Conservation (phyloP, 805 yeast species). For the Zygoascus biomembranicola region DNA sequence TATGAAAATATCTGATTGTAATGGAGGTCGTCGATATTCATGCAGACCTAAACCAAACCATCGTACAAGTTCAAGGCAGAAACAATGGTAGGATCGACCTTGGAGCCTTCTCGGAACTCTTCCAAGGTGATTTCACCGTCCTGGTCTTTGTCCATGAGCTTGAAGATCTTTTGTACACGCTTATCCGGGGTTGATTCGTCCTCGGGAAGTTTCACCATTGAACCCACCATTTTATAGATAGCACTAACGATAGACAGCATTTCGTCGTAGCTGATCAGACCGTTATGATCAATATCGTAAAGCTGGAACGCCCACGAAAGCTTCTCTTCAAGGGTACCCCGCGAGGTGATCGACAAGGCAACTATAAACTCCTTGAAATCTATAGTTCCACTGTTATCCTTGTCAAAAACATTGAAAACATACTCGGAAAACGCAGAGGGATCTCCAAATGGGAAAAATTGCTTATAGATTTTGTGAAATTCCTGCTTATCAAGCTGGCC, state of each 20-base stretch:
- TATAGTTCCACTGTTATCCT: conserved; percentile 67
- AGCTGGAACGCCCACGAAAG: conserved; percentile 82
- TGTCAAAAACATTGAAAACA: conserved; percentile 83
- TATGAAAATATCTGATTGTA: not conserved
- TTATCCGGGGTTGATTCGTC: conserved; percentile 91
- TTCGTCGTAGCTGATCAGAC: conserved; percentile 67
- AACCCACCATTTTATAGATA: conserved; percentile 91
- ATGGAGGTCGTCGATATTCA: not conserved
- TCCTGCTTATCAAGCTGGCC: conserved; percentile 84
- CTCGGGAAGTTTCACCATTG: conserved; percentile 79
- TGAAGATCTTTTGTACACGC: conserved; percentile 75
- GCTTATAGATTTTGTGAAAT: conserved; percentile 85
- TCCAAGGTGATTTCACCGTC: conserved; percentile 66
- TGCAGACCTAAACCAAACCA: conserved; percentile 49
- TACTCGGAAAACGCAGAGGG: conserved; percentile 85
- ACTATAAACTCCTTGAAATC: conserved; percentile 90
- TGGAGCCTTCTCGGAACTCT: conserved; percentile 77
- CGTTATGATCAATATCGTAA: conserved; percentile 77
- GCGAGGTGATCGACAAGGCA: conserved; percentile 75
- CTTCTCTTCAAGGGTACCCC: conserved; percentile 81
- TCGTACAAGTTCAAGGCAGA: conserved; percentile 73
- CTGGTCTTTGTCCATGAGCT: conserved; percentile 58
- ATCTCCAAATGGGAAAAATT: conserved; percentile 97
- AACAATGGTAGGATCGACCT: conserved; percentile 66
- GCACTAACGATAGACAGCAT: conserved; percentile 72